Base-by-base conservation (phyloP, 345 rosid genomes). In the Schrenkiella parvula region DNA sequence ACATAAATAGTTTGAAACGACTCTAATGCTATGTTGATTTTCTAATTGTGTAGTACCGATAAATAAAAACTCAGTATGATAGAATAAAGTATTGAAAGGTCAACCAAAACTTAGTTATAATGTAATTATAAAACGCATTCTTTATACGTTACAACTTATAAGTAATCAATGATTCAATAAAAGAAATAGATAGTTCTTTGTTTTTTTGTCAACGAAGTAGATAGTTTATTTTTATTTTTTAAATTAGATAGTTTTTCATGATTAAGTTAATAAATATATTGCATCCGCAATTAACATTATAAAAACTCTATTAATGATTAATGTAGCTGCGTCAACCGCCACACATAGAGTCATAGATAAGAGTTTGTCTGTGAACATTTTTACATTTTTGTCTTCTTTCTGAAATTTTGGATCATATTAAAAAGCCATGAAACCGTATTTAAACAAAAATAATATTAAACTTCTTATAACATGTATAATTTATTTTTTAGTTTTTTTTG, bases 301-400 rank as follows among this genome's bases (percentile, higher is more conserved):
- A 18, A 51, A 25, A 14, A 39, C 62, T 53, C 63, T 11, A 28
- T 43, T 54, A 53, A 54, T 28, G 53, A 41, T 68, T 53, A 29
- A 29, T 67, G 62, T 39, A 67, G 14, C 69, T 19, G 44, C 43
- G 46, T 65, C 44, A 50, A 11, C 70, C 53, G 53, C 17, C 41
- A 7, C 18, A 67, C 28, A 25, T 35, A 17, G 32, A 35, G n/a
- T n/a, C n/a, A n/a, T n/a, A 54, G 2, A 4, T 14, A 31, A 13
- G 19, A 64, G 32, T 47, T 18, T 66, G 34, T n/a, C 34, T 66
- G 23, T 52, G 41, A n/a, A 29, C 7, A 4, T 6, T 29, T 29
- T 29, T 29, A 6, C 0, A 3, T 1, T 37, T 12, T 0, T 35
- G 2, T 28, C 5, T 22, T 14, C 34, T 53, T 53, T 29, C 32